Conservation (phyloP, 257 asterid species). For the Verbascum thapsus region DNA sequence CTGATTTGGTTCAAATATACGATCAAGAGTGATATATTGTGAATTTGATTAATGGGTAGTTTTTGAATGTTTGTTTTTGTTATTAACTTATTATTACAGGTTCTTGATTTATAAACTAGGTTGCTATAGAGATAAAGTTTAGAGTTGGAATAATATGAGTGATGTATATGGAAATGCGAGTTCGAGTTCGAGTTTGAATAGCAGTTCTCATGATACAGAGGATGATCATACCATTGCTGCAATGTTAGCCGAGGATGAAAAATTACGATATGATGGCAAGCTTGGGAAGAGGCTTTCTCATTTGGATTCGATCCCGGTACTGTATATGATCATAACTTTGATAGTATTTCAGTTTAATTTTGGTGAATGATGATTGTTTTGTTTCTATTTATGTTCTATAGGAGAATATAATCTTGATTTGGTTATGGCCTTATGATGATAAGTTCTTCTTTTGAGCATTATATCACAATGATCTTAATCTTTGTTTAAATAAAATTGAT, state of each 20-base stretch:
- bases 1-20: conserved; percentile 2
- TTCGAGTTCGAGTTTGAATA: conserved; percentile 73
- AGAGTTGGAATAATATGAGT: conserved; percentile 43
- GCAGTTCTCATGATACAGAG: conserved; percentile 90
- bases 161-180: conserved; percentile 53
- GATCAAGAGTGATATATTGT: conserved; percentile 25
- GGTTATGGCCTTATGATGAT: conserved; percentile 18
- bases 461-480: background rate
- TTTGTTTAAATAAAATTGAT: conserved; percentile 5
- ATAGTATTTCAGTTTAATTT: background rate
- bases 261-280: conserved; percentile 41
- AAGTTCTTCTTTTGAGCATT: too few relatives aligned
- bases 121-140: conserved; percentile 24
- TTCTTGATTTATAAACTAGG: conserved; percentile 27
- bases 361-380: too few relatives aligned
- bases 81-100: conserved; percentile 19
- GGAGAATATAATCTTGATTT: conserved; percentile 23
- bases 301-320: conserved; percentile 86
- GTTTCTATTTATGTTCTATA: too few relatives aligned
- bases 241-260: conserved; percentile 75
- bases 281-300: conserved; percentile 92
- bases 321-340: conserved; percentile 15
- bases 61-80: conserved; percentile 21
- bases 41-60: conserved; percentile 20
- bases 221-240: conserved; percentile 92